These are phyloP conservation scores for Emmonsiellopsis sp. DNA, from an alignment of 2,329 filamentous ascomycete species.

Conservation along the genomic window DNA sequence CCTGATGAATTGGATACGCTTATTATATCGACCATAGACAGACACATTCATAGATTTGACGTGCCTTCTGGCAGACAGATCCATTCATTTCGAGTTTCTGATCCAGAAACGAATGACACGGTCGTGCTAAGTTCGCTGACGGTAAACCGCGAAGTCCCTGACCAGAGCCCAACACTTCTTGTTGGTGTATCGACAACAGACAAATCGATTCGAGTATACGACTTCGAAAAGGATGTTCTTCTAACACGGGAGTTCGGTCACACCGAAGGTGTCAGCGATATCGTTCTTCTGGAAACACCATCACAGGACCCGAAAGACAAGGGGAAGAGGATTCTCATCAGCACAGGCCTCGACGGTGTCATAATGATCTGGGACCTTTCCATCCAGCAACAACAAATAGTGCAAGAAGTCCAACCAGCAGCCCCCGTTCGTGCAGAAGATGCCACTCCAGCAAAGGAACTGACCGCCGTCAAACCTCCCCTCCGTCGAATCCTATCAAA, in stretches of 20 bases:
- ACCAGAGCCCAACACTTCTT: slow-evolving; percentile 56
- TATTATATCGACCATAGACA: slow-evolving; percentile 53
- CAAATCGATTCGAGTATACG: slow-evolving; percentile 88
- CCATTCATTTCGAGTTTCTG: slow-evolving; percentile 71
- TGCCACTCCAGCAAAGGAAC: slow-evolving; percentile 36
- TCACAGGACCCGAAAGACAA: slow-evolving; percentile 33
- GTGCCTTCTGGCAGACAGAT: slow-evolving; percentile 60
- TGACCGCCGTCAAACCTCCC: slow-evolving; percentile 57
- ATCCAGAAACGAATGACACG: slow-evolving; percentile 69
- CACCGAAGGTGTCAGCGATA: slow-evolving; percentile 83
- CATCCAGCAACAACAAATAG: slow-evolving; percentile 24
- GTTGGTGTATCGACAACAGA: slow-evolving; percentile 89
- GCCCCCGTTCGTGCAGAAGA: slow-evolving; percentile 26
- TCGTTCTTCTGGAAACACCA: slow-evolving; percentile 55
- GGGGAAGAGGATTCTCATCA: slow-evolving; percentile 48
- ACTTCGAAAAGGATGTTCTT: slow-evolving; percentile 65
- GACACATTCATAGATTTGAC: slow-evolving; percentile 51
- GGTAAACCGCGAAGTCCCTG: slow-evolving; percentile 44
- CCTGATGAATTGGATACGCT: slow-evolving; percentile 50
- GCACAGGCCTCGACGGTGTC: slow-evolving; percentile 69
- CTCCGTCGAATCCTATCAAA: slow-evolving; percentile 79
- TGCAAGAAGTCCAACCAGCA: slow-evolving; percentile 18
- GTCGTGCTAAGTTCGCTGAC: slow-evolving; percentile 74
- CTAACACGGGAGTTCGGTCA: slow-evolving; percentile 90
- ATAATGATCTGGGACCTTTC: slow-evolving; percentile 65